phyloP scores from a whole-genome alignment of 2,329 filamentous ascomycete genomes.

The Cytospora leucostoma region DNA sequence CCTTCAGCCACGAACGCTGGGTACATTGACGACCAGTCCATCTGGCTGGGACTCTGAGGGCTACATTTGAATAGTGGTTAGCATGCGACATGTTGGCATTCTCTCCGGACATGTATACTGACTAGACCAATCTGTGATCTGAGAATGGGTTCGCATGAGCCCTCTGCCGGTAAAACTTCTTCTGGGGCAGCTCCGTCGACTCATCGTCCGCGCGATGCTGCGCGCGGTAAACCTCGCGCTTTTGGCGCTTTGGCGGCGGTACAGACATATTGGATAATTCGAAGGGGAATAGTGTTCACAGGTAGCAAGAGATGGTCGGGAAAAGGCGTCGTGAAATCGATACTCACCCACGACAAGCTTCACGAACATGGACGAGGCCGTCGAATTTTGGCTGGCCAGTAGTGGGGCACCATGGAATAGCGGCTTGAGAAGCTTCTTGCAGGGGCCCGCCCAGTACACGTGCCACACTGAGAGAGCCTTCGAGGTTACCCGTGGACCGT shows the following conservation, averaged over 20 bases:
- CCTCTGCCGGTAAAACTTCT: conserved; percentile 94
- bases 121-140: conserved; percentile 86
- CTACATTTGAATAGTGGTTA: conserved; percentile 47
- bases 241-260: conserved; percentile 54
- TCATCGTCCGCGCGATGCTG: conserved; percentile 51
- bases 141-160: conserved; percentile 98
- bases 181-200: conserved; percentile 72
- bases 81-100: neutral
- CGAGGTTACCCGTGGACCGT: neutral
- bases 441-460: conserved; percentile 14
- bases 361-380: neutral
- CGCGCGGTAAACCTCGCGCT: conserved; percentile 66
- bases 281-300: neutral
- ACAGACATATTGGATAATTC: conserved; percentile 8
- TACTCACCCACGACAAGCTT: conserved; percentile 11
- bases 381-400: conserved; percentile 19
- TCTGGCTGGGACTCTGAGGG: conserved; percentile 73
- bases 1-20: conserved; percentile 65
- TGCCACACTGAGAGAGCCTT: neutral
- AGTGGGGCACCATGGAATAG: conserved; percentile 10
- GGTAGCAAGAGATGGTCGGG: neutral
- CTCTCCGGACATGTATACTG: conserved; percentile 17
- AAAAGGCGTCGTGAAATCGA: neutral
- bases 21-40: conserved; percentile 90
- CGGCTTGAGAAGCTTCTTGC: conserved; percentile 3